Evolutionary conservation across 2,329 filamentous ascomycete species (phyloP), one percentile per base, ranked within the genome.

Genomic region (Colletotrichum orbiculare): DNA sequence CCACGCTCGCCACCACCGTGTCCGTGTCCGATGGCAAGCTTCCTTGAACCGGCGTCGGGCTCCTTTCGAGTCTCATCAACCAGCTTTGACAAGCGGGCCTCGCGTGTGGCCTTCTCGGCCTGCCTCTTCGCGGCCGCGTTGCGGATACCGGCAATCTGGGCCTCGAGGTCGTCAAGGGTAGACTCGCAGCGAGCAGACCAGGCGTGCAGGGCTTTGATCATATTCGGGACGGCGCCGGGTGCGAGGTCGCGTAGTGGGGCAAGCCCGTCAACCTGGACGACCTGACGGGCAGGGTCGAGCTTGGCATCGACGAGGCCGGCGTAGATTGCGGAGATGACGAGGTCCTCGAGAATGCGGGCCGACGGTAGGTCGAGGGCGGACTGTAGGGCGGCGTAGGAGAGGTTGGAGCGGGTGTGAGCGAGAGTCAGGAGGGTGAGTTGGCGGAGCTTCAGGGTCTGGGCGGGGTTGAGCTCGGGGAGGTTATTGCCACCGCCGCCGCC

Each of bases 241-340:
- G 88, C 86, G 2, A 97, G 87, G 75, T 99, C 96, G 17, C 96
- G 93, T 2, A 97, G 87, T 0, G 96, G 91, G 0, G 94, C 89
- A 38, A 97, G 89, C 66, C 91, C 90, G 54, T 89, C 90, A 58
- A 98, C 89, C 73, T 90, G 87, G 25, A 98, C 91, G 66, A 86
- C 85, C 39, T 90, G 87, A 60, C 90, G 85, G 63, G 87, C 87
- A 4, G 94, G 93, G 74, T 97, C 92, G 60, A 99, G 89, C 45
- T 92, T 94, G 7, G 91, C 95, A 43, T 87, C 85, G 53, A 99
- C 80, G 2, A 99, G 87, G 45, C 91, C 92, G 6, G 91, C 89
- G 81, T 97, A 98, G 74, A 97, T 91, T 71, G 94, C 91, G 42
- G 89, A 89, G 70, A 95, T 96, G 70, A 98, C 89, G 66, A 97